Base-by-base conservation (phyloP, 345 rosid genomes). In the Aegle marmelos region DNA sequence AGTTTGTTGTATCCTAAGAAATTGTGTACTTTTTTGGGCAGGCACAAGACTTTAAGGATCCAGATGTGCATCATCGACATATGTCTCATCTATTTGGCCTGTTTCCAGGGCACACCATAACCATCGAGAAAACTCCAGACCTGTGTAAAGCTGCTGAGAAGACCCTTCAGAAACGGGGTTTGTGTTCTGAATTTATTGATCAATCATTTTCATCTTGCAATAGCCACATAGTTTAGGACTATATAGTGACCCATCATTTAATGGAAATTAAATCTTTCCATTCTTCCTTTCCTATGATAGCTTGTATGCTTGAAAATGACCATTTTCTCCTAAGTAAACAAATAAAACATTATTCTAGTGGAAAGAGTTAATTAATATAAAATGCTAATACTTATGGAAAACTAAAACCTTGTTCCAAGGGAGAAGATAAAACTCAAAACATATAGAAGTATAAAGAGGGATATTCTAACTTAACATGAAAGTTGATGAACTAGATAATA, bases 61-160 rank as follows among this genome's bases (percentile, higher is more conserved):
- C 95, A 50, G 97, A 92, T 36, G 77, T 85, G 24, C 91, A 90
- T 75, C 97, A 94, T 75, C 91, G 97, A 72, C 99, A 94, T 75
- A 78, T 96, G 39, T 96, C 99, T 22, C 97, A 92, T 75, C 92
- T 96, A 80, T 96, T 92, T 88, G 98, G 98, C 72, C 88, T 94
- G 78, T 96, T 86, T 83, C 98, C 98, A 0, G 99, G 98, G 76
- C 97, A 96, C 80, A 83, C 97, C 64, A 81, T 92, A 79, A 90
- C 97, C 25, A 72, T 79, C 27, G 97, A 89, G 39, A 86, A 84
- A 79, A 87, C 83, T 81, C 94, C 94, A 3, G 94, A 85, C 70
- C 94, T 96, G 48, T 90, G 95, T 79, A 85, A 85, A 81, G 97
- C 98, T n/a, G 97, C 93, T 39, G 91, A 71, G 72, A 53, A 73